Percentiles rank a stretch among this genome's conserved stretches.
phyloP scores from a whole-genome alignment of 768 basidiomycete genomes.

The Suillus weaverae region DNA sequence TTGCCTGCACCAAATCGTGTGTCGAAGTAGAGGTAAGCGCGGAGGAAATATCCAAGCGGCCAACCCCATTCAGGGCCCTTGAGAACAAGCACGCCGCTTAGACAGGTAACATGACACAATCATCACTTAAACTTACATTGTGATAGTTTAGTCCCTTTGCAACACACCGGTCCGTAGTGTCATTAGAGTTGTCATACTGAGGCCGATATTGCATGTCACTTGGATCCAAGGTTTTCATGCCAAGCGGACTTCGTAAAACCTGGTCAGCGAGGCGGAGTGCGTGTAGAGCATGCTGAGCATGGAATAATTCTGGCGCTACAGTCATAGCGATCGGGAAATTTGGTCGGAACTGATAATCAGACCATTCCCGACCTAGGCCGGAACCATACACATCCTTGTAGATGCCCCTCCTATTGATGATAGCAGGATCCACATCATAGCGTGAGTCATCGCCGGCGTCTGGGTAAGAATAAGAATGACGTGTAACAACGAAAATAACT shows the following conservation, averaged over 20 bases:
- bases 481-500: neutral
- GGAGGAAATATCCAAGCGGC: constrained; percentile 93
- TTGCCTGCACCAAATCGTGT: constrained; percentile 63
- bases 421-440: constrained; percentile 64
- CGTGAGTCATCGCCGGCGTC: constrained; percentile 71
- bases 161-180: constrained; percentile 75
- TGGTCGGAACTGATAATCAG: constrained; percentile 92
- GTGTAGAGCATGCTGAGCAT: constrained; percentile 72
- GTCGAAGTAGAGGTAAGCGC: constrained; percentile 91
- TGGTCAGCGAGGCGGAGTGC: constrained; percentile 82
- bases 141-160: constrained; percentile 97
- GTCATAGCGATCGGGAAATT: constrained; percentile 97
- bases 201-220: constrained; percentile 87
- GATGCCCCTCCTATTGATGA: constrained; percentile 90
- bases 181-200: constrained; percentile 91
- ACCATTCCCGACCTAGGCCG: constrained; percentile 85
- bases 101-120: constrained; percentile 15
- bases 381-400: constrained; percentile 99
- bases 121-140: constrained; percentile 50
- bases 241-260: constrained; percentile 81
- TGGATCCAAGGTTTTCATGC: constrained; percentile 96
- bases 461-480: constrained; percentile 26
- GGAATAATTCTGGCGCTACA: constrained; percentile 94
- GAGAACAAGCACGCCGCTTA: constrained; percentile 13
- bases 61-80: constrained; percentile 95